Base-by-base conservation (phyloP, 202 grass and related monocot species). In the Sporobolus alterniflorus region DNA sequence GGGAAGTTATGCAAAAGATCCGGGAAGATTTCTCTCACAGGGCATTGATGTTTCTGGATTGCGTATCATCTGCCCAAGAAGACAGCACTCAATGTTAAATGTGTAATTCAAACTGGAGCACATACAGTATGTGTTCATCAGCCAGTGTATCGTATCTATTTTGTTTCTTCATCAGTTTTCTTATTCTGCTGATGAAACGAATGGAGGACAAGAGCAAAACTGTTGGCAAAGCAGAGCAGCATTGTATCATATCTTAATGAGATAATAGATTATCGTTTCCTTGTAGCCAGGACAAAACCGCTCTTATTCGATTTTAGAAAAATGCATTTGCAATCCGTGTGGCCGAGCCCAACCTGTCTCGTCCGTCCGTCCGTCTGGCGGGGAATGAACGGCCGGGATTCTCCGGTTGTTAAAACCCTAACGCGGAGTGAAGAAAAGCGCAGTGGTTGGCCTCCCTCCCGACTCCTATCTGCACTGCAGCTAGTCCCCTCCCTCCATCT, bases 341-440 rank as follows among this genome's bases (percentile, higher is more conserved):
- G n/a, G n/a, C n/a, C n/a, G n/a, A n/a, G n/a, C n/a, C n/a, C n/a
- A n/a, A n/a, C n/a, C n/a, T n/a, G n/a, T n/a, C n/a, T n/a, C n/a
- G n/a, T n/a, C n/a, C 48, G 14, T 28, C 57, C 56, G 69, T 82
- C 42, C 57, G 11, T 64, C 0, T 9, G 1, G 18, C 5, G 5
- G 6, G 3, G 17, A 60, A 40, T 54, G 65, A 56, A 89, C 87
- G 82, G 87, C 52, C 82, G 64, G 52, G 82, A 80, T 68, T 18
- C 68, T 0, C 7, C 69, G 49, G 50, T 5, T 74, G 50, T 75
- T 89, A 89, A 69, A 89, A 81, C 87, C 82, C 87, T 84, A 89
- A 56, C 62, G 9, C 50, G 2, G 0, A 25, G 55, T 0, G 24
- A 3, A 70, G 72, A 43, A 61, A 64, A 60, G 15, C 46, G 49